Evolutionary conservation across 1,139 yeast genomes (phyloP).

Genomic region (Hyphopichia wangnamkhiaoensis): DNA sequence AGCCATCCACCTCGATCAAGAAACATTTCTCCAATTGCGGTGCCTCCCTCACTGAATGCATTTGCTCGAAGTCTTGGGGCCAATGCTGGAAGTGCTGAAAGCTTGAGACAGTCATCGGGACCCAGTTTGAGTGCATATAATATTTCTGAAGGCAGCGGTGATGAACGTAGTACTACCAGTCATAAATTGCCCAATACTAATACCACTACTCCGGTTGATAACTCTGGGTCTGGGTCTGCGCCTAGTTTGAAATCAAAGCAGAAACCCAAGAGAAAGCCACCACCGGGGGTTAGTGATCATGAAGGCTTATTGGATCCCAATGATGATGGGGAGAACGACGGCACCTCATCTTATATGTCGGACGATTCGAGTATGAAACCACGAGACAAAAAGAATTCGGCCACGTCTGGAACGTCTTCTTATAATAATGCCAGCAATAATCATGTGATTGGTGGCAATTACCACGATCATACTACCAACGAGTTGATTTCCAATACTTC

Average conservation of each 20-base stretch:
- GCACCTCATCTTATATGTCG: neutral
- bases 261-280: conserved; percentile 27
- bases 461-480: neutral
- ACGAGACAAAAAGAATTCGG: neutral
- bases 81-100: conserved; percentile 18
- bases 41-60: conserved; percentile 20
- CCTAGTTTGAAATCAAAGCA: conserved; percentile 1
- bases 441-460: neutral
- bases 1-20: neutral
- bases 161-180: neutral
- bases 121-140: neutral
- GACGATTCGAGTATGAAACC: conserved; percentile 2
- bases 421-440: neutral
- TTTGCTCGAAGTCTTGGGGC: conserved; percentile 16
- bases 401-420: neutral
- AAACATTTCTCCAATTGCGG: conserved; percentile 14
- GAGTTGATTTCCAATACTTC: neutral
- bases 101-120: conserved; percentile 8
- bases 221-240: neutral
- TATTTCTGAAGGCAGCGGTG: no score
- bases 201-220: neutral
- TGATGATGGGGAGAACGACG: conserved; percentile 1
- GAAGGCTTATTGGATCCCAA: neutral
- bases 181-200: neutral
- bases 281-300: conserved; percentile 16